Conservation (phyloP, 495 filamentous ascomycete genomes). For the Aspergillus nanangensis region DNA sequence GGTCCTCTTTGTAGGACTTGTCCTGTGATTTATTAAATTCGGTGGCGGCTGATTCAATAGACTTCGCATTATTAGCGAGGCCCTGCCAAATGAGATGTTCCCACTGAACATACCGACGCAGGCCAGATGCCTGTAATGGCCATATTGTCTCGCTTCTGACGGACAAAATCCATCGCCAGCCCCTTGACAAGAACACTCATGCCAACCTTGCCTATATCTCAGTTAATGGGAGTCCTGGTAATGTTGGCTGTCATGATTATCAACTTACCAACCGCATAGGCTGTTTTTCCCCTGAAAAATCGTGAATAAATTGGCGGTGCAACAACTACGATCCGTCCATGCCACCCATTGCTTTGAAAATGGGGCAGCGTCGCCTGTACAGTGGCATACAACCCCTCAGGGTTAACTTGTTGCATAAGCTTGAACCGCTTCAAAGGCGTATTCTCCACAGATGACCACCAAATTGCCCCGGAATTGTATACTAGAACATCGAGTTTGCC, state of each 20-base stretch:
- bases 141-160: conserved; percentile 63
- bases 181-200: conserved; percentile 85
- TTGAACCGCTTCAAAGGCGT: conserved; percentile 77
- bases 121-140: conserved; percentile 83
- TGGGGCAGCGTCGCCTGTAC: conserved; percentile 64
- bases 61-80: conserved; percentile 4
- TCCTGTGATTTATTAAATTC: conserved; percentile 41
- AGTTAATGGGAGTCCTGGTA: not conserved
- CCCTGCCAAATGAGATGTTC: not conserved
- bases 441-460: conserved; percentile 71
- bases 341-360: conserved; percentile 48
- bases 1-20: conserved; percentile 37
- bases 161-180: conserved; percentile 75
- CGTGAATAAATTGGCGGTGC: conserved; percentile 80
- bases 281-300: conserved; percentile 83
- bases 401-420: conserved; percentile 79
- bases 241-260: not conserved
- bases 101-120: conserved; percentile 55
- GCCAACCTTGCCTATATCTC: conserved; percentile 62
- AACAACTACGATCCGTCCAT: conserved; percentile 71
- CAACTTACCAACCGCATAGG: conserved; percentile 71
- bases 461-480: conserved; percentile 85
- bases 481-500: conserved; percentile 65
- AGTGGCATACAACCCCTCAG: conserved; percentile 59
- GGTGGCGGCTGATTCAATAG: conserved; percentile 71